Evolutionary conservation across 306 rosid species (phyloP).

Genomic region (Medicago lupulina): DNA sequence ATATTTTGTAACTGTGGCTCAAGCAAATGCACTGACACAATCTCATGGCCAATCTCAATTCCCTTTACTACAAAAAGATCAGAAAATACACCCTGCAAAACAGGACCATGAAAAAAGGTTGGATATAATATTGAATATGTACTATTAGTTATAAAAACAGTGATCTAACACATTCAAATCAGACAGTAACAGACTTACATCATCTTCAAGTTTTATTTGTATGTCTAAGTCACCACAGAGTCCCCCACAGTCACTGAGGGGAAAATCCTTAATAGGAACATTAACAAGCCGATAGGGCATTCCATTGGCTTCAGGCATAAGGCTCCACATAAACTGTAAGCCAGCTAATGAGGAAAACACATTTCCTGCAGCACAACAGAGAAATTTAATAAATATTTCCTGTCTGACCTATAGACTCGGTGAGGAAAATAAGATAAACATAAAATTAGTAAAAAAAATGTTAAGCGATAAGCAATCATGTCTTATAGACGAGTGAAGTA

Average conservation of each 20-base stretch:
- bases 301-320: constrained; percentile 61
- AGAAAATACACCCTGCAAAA: constrained; percentile 91
- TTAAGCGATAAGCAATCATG: constrained; percentile 22
- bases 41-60: constrained; percentile 87
- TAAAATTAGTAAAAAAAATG: background rate
- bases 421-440: constrained; percentile 14
- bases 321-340: constrained; percentile 85
- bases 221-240: constrained; percentile 86
- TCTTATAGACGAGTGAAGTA: too few relatives aligned
- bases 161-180: constrained; percentile 46
- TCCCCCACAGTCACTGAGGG: constrained; percentile 93
- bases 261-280: constrained; percentile 90
- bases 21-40: constrained; percentile 75
- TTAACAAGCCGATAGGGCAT: constrained; percentile 77
- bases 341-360: constrained; percentile 96
- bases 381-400: constrained; percentile 33
- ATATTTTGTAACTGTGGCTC: constrained; percentile 69
- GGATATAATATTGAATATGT: constrained; percentile 29
- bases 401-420: constrained; percentile 26
- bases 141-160: constrained; percentile 18
- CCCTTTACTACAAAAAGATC: constrained; percentile 89
- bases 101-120: constrained; percentile 42
- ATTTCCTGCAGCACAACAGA: constrained; percentile 71
- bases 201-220: constrained; percentile 88
- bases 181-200: constrained; percentile 61